Evolutionary conservation across 2,329 filamentous ascomycete genomes (phyloP), one percentile per base, ranked within the genome.

Genomic region (Nothomitra cinnamomea): DNA sequence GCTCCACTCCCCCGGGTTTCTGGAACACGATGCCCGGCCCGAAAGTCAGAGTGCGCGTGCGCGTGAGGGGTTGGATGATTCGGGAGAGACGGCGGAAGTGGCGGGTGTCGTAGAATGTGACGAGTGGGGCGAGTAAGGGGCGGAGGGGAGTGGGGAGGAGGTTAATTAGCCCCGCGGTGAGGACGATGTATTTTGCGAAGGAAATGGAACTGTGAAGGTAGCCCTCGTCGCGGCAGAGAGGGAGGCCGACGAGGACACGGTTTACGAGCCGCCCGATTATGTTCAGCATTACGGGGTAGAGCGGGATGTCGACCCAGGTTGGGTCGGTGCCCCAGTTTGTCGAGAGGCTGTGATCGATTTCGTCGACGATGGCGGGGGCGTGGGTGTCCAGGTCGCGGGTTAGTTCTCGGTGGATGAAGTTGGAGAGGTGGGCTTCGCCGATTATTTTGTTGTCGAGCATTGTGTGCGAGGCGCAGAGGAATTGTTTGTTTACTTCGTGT

Each of bases 231-330:
- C 43, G 43, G 21, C 69, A 72, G 0, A 73, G 61, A n/a, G 67
- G 64, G 6, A 64, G 45, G 1, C 71, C 71, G 48, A 73, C 66
- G 35, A 74, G 65, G 56, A 71, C 64, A n/a, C 68, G 66, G 58
- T 72, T 73, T 36, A 65, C 67, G 12, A 70, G 57, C 2, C 66
- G 58, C 2, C 70, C 65, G 1, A 73, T 64, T 32, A 71, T 64
- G 1, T 61, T 57, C 55, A 65, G 61, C 45, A 71, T 60, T 6
- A 63, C 66, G 2, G 61, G 59, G 35, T 67, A 64, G 0, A 68
- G 56, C 49, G 66, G 61, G 48, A 70, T 50, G 21, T 65, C 65
- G 24, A 61, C 66, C 63, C 65, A 72, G 0, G 63, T 51, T 3
- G 64, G 66, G 55, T 73, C 64, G 1, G 51, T 60, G 1, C 70